Evolutionary conservation across 116 monocot genomes (phyloP), one percentile per base, ranked within the genome.

Genomic region (Zostera marina): DNA sequence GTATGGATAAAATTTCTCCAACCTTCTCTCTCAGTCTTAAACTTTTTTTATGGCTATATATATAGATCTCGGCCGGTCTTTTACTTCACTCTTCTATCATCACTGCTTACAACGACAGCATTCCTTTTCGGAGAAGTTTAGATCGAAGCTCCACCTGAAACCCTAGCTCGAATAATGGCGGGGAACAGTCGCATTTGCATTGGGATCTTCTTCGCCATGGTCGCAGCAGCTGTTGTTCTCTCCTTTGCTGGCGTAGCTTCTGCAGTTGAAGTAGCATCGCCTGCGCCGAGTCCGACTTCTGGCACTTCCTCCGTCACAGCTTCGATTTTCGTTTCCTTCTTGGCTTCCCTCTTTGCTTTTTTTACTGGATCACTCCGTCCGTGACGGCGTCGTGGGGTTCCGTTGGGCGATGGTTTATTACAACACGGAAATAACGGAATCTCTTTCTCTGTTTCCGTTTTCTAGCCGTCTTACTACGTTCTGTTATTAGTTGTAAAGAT

Each of bases 201-300:
- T 51, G 7, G 15, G 19, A 10, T 51, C 49, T 51, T 13, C 7
- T 0, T 32, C 32, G 4, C 5, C 32, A 32, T 32, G 32, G 32
- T 5, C 5, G 32, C 32, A 32, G 32, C 32, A 32, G 32, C 32
- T 32, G 20, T 26, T 12, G 56, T 13, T 7, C 39, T 56, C 56
- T 0, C 56, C 32, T 9, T 39, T 8, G n/a, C 56, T 23, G 32
- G 56, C 8, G 7, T 51, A 19, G 49, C 49, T 8, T 56, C 22
- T 11, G 39, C 24, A 0, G 32, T 3, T 8, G 56, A 56, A 9
- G 56, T 5, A 32, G 32, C 32, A n/a, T n/a, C n/a, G n/a, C 24
- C 56, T 14, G 56, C 56, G 8, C 24, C 39, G 17, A 56, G 56
- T 25, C 56, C 56, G 32, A 56, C 24, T 11, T 56, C 39, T 11